These are phyloP conservation scores for Lasiosphaeria miniovina DNA, from an alignment of 495 filamentous ascomycete species.

Conservation along the genomic window DNA sequence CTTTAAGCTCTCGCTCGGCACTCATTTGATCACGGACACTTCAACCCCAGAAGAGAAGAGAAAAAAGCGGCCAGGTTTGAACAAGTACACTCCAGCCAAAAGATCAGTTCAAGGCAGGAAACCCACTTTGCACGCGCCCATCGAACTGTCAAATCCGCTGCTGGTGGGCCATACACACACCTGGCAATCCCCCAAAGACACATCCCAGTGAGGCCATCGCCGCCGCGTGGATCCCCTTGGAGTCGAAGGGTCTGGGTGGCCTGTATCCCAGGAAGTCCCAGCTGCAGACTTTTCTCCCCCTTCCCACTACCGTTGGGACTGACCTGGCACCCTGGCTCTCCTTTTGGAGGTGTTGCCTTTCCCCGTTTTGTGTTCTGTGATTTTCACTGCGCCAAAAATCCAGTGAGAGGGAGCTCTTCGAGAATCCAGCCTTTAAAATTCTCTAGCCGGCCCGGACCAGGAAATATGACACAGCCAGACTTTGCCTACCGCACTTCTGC, in stretches of 20 bases:
- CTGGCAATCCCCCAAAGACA: slow-evolving; percentile 22
- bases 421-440: slow-evolving; percentile 15
- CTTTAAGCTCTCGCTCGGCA: not conserved
- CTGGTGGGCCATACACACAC: slow-evolving; percentile 15
- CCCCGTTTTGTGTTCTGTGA: slow-evolving; percentile 23
- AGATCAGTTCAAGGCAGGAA: slow-evolving; percentile 6
- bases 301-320: slow-evolving; percentile 22
- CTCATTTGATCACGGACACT: slow-evolving; percentile 2
- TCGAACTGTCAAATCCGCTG: slow-evolving; percentile 20
- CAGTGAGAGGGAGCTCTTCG: slow-evolving; percentile 8
- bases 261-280: slow-evolving; percentile 32
- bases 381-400: slow-evolving; percentile 18
- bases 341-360: slow-evolving; percentile 4
- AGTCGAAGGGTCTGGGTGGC: slow-evolving; percentile 27
- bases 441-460: slow-evolving; percentile 13
- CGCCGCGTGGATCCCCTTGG: slow-evolving; percentile 32
- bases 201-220: slow-evolving; percentile 32
- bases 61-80: not conserved
- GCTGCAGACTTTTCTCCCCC: slow-evolving; percentile 26
- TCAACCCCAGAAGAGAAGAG: not conserved
- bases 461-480: slow-evolving; percentile 41
- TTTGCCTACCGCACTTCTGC: slow-evolving; percentile 39
- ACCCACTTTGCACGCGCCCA: slow-evolving; percentile 19
- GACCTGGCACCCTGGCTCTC: slow-evolving; percentile 4
- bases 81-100: slow-evolving; percentile 3